Percentiles rank a stretch among this genome's conserved stretches.
phyloP scores from a whole-genome alignment of 805 yeast species.

The Starmera caribaea region DNA sequence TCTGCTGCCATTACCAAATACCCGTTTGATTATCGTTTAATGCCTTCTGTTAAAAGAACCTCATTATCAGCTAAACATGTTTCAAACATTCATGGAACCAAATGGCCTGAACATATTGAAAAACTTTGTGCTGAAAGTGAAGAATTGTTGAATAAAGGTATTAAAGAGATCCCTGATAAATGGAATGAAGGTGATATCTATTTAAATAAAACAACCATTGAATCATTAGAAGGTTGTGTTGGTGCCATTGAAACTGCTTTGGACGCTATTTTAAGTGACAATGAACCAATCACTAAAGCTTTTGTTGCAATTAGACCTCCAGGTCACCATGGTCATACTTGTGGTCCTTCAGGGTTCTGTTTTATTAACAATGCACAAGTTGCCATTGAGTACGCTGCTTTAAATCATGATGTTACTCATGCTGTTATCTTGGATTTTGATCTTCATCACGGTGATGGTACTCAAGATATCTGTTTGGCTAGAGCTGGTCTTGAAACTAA shows the following conservation, averaged over 20 bases:
- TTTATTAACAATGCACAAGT: slow-evolving; percentile 74
- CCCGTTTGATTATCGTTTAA: slow-evolving; percentile 47
- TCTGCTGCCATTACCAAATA: slow-evolving; percentile 64
- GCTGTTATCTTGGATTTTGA: slow-evolving; percentile 78
- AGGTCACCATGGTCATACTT: slow-evolving; percentile 81
- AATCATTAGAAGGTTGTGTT: slow-evolving; percentile 67
- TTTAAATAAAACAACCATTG: slow-evolving; percentile 51
- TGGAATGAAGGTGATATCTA: slow-evolving; percentile 86
- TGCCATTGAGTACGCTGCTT: slow-evolving; percentile 67
- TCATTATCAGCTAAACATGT: slow-evolving; percentile 53
- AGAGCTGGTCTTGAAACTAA: slow-evolving; percentile 54
- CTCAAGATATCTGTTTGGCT: slow-evolving; percentile 80
- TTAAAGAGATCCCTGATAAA: slow-evolving; percentile 66
- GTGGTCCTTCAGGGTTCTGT: slow-evolving; percentile 81
- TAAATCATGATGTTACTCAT: slow-evolving; percentile 56
- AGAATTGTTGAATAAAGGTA: slow-evolving; percentile 37
- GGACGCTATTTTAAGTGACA: slow-evolving; percentile 36
- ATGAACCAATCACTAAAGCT: slow-evolving; percentile 31
- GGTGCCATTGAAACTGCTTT: slow-evolving; percentile 69
- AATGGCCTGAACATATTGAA: slow-evolving; percentile 56
- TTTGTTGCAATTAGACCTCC: slow-evolving; percentile 74
- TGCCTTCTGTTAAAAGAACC: slow-evolving; percentile 36
- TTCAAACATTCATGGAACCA: slow-evolving; percentile 56
- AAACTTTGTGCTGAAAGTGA: slow-evolving; percentile 53
- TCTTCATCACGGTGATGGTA: slow-evolving; percentile 84